These are phyloP conservation scores for Fonsecaea erecta DNA, from an alignment of 2,329 filamentous ascomycete species.

Conservation along the genomic window DNA sequence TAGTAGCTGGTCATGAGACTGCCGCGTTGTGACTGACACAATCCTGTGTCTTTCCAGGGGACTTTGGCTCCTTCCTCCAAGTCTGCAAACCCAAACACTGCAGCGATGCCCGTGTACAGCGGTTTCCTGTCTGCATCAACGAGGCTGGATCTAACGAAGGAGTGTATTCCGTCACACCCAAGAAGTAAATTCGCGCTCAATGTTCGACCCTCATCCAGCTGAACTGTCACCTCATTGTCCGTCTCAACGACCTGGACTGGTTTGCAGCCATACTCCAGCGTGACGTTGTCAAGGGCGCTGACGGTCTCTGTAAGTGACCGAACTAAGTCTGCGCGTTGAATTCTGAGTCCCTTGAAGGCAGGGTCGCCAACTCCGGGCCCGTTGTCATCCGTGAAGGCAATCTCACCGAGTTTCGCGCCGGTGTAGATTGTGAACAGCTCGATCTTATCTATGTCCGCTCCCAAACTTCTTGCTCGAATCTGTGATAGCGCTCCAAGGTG, in stretches of 20 bases:
- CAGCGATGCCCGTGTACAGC: constrained; percentile 31
- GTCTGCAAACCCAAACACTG: constrained; percentile 17
- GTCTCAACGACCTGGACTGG: constrained; percentile 38
- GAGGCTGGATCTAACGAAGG: constrained; percentile 25
- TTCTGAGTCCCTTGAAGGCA: constrained; percentile 42
- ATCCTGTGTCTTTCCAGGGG: constrained; percentile 27
- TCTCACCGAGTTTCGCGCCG: constrained; percentile 38
- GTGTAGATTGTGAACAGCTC: constrained; percentile 49
- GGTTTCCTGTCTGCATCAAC: constrained; percentile 25
- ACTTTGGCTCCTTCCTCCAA: constrained; percentile 7
- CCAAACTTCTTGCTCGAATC: constrained; percentile 52
- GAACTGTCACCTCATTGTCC: constrained; percentile 34
- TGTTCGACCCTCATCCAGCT: constrained; percentile 39
- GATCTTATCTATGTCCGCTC: constrained; percentile 55
- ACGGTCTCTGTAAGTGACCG: constrained; percentile 38
- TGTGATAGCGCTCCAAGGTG: constrained; percentile 53
- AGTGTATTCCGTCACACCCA: constrained; percentile 39
- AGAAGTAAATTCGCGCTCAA: constrained; percentile 36
- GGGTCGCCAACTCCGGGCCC: constrained; percentile 24
- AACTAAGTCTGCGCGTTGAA: constrained; percentile 41
- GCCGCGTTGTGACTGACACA: constrained; percentile 26
- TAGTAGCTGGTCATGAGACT: constrained; percentile 26
- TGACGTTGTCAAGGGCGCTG: constrained; percentile 34
- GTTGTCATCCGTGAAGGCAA: constrained; percentile 18
- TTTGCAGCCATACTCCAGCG: constrained; percentile 39